Conservation (phyloP, 2,329 filamentous ascomycete species). For the Hypoxylon sp. region DNA sequence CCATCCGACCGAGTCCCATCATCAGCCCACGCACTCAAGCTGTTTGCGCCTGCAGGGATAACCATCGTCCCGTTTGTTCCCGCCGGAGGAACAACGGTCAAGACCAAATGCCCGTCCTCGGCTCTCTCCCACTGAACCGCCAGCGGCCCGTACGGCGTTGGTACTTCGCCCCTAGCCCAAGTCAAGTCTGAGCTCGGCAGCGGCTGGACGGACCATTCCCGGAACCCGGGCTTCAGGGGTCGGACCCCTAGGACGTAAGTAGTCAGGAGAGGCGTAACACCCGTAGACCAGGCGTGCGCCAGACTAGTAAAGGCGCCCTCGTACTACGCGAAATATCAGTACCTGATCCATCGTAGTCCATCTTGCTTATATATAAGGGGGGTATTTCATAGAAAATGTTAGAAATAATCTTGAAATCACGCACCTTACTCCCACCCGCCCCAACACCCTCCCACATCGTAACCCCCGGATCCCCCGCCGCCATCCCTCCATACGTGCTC, state of each 20-base stretch:
- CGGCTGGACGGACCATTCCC: constrained; percentile 56
- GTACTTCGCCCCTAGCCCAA: constrained; percentile 52
- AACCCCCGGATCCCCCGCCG: constrained; percentile 57
- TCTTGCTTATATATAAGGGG: no score
- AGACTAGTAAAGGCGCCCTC: constrained; percentile 61
- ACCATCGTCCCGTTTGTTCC: constrained; percentile 48
- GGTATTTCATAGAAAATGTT: no score
- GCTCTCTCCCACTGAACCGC: constrained; percentile 54
- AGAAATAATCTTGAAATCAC: not conserved
- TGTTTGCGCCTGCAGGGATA: constrained; percentile 30
- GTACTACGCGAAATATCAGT: constrained; percentile 50
- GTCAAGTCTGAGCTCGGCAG: constrained; percentile 43
- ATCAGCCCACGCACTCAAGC: constrained; percentile 4
- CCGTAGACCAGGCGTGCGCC: constrained; percentile 65
- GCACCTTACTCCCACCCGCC: constrained; percentile 48
- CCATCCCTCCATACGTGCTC: constrained; percentile 64
- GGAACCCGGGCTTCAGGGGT: constrained; percentile 59
- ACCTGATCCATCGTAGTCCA: not conserved
- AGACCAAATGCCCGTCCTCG: constrained; percentile 36
- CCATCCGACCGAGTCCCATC: constrained; percentile 18
- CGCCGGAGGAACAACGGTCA: constrained; percentile 51
- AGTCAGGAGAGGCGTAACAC: constrained; percentile 60
- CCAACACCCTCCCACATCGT: constrained; percentile 67
- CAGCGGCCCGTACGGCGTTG: constrained; percentile 56
- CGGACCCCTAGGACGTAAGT: constrained; percentile 61